phyloP scores from a whole-genome alignment of 768 basidiomycete species.

The Coprinopsis strossmayeri region DNA sequence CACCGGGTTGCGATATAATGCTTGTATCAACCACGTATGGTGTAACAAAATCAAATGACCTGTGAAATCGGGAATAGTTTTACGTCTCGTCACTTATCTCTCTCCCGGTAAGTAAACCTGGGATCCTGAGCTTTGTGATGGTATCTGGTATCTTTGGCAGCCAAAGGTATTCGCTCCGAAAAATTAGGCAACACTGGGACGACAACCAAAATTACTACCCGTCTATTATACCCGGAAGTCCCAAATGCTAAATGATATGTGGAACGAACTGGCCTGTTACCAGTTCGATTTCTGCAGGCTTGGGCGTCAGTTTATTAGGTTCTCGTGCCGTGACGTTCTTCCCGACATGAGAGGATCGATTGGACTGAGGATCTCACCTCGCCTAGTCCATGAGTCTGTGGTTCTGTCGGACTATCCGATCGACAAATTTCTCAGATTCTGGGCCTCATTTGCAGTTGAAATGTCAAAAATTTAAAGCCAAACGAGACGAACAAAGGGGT shows the following conservation, averaged over 20 bases:
- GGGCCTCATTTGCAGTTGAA: no score
- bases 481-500: no score
- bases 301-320: background rate
- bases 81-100: background rate
- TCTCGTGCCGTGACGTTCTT: background rate
- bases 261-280: no score
- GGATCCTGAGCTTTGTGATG: background rate
- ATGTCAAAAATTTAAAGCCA: no score
- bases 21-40: background rate
- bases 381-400: background rate
- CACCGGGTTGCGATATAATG: no score
- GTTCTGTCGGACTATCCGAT: no score
- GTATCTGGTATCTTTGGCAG: no score
- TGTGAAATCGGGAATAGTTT: background rate
- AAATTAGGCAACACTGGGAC: background rate
- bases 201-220: background rate
- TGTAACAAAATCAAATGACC: slow-evolving; percentile 4
- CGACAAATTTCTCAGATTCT: no score
- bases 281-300: no score
- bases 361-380: background rate
- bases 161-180: background rate
- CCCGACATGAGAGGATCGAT: slow-evolving; percentile 2
- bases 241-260: no score
- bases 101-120: background rate
- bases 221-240: no score